Evolutionary conservation across 2,329 filamentous ascomycete genomes (phyloP), one percentile per base, ranked within the genome.

Genomic region (Alternaria triticimaculans): DNA sequence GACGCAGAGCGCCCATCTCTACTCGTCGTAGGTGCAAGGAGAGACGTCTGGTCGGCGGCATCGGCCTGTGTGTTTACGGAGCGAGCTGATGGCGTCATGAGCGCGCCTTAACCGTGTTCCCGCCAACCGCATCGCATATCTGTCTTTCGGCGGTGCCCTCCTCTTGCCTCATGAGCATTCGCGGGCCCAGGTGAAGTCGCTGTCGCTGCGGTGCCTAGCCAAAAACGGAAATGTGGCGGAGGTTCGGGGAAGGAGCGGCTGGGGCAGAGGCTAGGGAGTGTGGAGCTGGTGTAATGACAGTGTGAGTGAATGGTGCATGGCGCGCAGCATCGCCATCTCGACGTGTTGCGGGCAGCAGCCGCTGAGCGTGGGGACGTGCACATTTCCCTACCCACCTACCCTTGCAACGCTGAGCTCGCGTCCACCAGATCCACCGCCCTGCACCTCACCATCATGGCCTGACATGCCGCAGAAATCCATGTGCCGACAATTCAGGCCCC

Each of bases 1-100:
- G 88, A 88, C 50, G 85, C 79, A n/a, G 87, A 87, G 55, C 87
- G 84, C 65, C 82, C 84, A 81, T 87, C 84, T 80, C 84, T 84
- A 70, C 78, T 79, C 30, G 80, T 77, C 44, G 81, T 78, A 55
- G 84, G 82, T 59, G 80, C 81, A 54, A 82, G 78, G 62, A 84
- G 77, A 50, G 76, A 78, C 71, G 78, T 80, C 68, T 80, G 76
- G 57, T 78, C 76, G 61, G 70, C 70, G 65, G 68, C 77, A 60
- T 78, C 76, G 70, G 71, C 74, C 71, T 79, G 78, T 64, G 77
- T 72, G 58, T 80, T 80, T 61, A 78, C 73, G 64, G 79, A 81
- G 72, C 80, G 80, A 71, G 73, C 76, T 64, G 79, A 75, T 71
- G 70, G 70, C 73, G 78, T 82, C 80, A 82, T 82, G 78, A 79